Evolutionary conservation across 2,329 filamentous ascomycete species (phyloP), one percentile per base, ranked within the genome.

Genomic region (Dendrostoma leiphaemia): DNA sequence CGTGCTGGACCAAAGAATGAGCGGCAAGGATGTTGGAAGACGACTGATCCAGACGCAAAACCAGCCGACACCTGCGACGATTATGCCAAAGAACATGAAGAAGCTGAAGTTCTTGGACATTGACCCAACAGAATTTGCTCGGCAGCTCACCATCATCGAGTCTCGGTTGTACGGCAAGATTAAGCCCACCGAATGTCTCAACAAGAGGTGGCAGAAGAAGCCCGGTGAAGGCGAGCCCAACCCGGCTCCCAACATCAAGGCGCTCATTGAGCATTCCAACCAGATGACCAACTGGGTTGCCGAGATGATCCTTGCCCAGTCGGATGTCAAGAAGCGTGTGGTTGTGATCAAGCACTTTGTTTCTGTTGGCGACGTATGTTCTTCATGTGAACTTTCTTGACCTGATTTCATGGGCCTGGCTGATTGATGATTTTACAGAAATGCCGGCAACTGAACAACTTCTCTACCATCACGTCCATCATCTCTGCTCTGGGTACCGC

Each of bases 131-230:
- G 94, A 99, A 68, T 97, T 99, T 71, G 94, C 94, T n/a, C 86
- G 94, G 45, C 94, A 99, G 71, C 80, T 99, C 59, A 99, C 94
- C 0, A 94, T 99, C 61, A 96, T 97, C 60, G 94, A 99, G 71
- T 96, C 92, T 2, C 88, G 88, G 58, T 80, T 97, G 1, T 99
- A 97, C 66, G 90, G 89, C 63, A 97, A 96, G 74, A 96, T 99
- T 70, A 93, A 93, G 70, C 89, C 93, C 0, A 94, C 91, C 0
- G 94, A 99, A 71, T 97, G 93, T 69, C 76, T 99, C 58, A 97
- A 96, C 74, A 99, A 99, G 79, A 97, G 92, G 5, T 99, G 94
- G 94, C 91, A 96, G 72, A 97, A 95, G 81, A 97, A 97, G 76
- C 79, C 95, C 55, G 82, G 76, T 8, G 88, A 92, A 31, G 87